Evolutionary conservation across 2,329 filamentous ascomycete genomes (phyloP).

Genomic region (Aspergillus sp.): DNA sequence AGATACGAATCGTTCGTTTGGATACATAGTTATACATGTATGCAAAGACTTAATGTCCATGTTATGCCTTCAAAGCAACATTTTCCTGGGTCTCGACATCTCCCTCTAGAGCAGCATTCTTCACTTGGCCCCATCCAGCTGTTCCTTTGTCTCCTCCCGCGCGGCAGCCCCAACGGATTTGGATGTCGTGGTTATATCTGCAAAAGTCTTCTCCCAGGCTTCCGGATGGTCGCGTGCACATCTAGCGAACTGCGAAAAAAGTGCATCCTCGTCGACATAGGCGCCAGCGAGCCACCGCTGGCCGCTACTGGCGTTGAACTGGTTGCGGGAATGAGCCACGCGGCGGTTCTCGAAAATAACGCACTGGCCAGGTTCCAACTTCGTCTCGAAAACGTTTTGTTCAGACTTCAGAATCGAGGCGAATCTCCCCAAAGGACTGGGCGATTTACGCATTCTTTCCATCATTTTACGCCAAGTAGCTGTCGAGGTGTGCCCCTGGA

Average conservation of each 20-base stretch:
- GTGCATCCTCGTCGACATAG: slow-evolving; percentile 64
- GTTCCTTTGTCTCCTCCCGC: too few species aligned
- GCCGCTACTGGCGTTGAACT: slow-evolving; percentile 58
- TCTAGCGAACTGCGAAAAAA: slow-evolving; percentile 38
- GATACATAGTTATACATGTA: too few species aligned
- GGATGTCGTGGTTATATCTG: too few species aligned
- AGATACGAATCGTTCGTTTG: too few species aligned
- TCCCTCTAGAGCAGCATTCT: too few species aligned
- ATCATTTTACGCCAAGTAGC: slow-evolving; percentile 4
- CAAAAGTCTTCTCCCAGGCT: too few species aligned
- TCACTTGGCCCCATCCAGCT: too few species aligned
- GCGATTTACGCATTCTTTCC: slow-evolving; percentile 16
- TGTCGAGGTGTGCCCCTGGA: slow-evolving; percentile 51
- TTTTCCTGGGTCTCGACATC: too few species aligned
- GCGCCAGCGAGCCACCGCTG: slow-evolving; percentile 76
- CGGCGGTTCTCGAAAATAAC: slow-evolving; percentile 87
- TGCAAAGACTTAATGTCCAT: too few species aligned
- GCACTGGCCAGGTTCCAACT: slow-evolving; percentile 72
- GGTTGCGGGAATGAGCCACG: slow-evolving; percentile 70
- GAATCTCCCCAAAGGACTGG: slow-evolving; percentile 49
- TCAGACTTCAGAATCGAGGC: slow-evolving; percentile 49
- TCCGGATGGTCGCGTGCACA: slow-evolving; percentile 1
- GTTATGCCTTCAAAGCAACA: too few species aligned
- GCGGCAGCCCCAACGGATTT: too few species aligned
- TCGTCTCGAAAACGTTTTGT: slow-evolving; percentile 56